phyloP scores from a whole-genome alignment of 495 filamentous ascomycete species.

The Viridothelium virens region DNA sequence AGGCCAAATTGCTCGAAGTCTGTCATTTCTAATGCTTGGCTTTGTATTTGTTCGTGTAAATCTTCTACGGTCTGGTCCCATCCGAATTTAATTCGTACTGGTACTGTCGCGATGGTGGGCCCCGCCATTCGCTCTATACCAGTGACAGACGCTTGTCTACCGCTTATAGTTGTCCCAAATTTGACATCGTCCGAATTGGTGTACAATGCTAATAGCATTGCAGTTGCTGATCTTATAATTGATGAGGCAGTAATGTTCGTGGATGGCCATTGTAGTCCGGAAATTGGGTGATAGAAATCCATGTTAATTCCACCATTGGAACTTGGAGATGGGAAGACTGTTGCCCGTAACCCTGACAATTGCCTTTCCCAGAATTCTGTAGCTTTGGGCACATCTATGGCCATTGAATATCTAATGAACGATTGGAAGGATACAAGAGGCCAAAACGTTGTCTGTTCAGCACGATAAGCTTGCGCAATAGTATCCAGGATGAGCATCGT shows the following conservation, averaged over 20 bases:
- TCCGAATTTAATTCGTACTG: background rate
- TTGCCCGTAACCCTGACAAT: background rate
- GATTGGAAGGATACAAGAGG: background rate
- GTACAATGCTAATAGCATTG: background rate
- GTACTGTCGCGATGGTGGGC: background rate
- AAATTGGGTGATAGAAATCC: background rate
- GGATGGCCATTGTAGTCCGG: background rate
- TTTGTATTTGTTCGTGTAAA: background rate
- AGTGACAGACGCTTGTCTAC: background rate
- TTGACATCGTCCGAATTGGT: background rate
- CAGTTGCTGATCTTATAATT: background rate
- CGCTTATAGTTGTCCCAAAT: background rate
- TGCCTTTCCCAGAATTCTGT: background rate
- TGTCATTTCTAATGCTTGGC: background rate
- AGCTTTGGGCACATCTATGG: background rate
- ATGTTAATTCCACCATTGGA: background rate
- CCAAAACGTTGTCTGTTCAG: background rate
- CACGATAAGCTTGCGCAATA: background rate
- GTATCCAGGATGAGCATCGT: background rate
- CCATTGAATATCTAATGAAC: background rate
- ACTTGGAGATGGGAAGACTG: background rate
- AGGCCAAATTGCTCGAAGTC: background rate
- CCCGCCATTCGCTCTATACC: background rate
- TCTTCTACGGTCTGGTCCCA: background rate
- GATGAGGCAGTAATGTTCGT: background rate